A percentile compares a stretch with the other conserved stretches of the same genome.
These are phyloP conservation scores for Iberis pinnata DNA, from an alignment of 345 rosid genomes.

Conservation along the genomic window DNA sequence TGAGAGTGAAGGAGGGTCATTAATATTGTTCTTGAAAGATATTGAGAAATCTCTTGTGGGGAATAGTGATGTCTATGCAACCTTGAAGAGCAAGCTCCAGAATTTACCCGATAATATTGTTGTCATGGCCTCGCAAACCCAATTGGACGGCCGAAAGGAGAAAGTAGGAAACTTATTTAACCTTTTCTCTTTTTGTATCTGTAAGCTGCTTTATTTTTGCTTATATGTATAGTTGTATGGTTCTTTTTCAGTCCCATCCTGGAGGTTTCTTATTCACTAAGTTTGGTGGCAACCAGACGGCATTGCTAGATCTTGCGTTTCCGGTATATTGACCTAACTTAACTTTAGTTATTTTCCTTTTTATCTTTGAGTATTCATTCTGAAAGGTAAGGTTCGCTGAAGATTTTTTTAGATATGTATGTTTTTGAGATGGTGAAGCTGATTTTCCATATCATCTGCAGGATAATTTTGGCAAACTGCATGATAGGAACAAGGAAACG, in stretches of 20 bases:
- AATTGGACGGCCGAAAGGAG: constrained; percentile 88
- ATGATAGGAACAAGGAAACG: constrained; percentile 82
- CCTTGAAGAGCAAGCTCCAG: constrained; percentile 71
- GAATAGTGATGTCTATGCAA: constrained; percentile 57
- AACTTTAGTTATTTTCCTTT: background rate
- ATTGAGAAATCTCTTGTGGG: constrained; percentile 77
- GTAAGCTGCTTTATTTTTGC: background rate
- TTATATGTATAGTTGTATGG: constrained; percentile 8
- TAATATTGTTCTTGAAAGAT: constrained; percentile 82
- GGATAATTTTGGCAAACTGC: constrained; percentile 85
- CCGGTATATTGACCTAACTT: constrained; percentile 47
- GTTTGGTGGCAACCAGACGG: constrained; percentile 89
- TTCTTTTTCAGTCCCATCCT: constrained; percentile 67
- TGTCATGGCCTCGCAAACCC: constrained; percentile 87
- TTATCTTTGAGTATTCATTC: background rate
- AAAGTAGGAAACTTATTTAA: constrained; percentile 42
- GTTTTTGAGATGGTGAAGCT: constrained; percentile 10
- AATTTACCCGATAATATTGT: constrained; percentile 66
- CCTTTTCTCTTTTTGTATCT: constrained; percentile 5
- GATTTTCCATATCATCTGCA: constrained; percentile 29
- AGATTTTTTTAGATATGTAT: constrained; percentile 1
- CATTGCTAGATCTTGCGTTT: constrained; percentile 83
- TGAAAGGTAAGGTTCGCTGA: background rate
- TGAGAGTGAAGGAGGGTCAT: constrained; percentile 64
- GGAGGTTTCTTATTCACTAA: constrained; percentile 90